A percentile compares a stretch with the other conserved stretches of the same genome.
These are phyloP conservation scores for Pyrus hybrid DNA, from an alignment of 331 rosid species.

Conservation along the genomic window DNA sequence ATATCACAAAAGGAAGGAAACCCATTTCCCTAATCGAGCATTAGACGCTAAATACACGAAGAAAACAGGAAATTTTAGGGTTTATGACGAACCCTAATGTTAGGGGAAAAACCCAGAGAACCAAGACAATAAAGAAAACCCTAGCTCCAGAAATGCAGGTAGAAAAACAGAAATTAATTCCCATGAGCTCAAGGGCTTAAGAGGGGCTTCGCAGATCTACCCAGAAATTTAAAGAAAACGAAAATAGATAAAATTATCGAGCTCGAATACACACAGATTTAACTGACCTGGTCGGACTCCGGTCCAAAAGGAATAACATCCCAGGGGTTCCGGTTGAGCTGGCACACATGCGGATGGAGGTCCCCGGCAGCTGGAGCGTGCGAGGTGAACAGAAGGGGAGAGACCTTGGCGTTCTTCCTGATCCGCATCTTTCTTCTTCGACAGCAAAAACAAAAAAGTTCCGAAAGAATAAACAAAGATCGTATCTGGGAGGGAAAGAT, in stretches of 20 bases:
- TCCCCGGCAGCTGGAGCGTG: slow-evolving; percentile 35
- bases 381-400: slow-evolving; percentile 39
- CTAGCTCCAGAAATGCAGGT: slow-evolving; percentile 20
- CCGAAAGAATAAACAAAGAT: neutral
- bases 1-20: slow-evolving; percentile 21
- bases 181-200: neutral
- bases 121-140: slow-evolving; percentile 22
- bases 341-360: slow-evolving; percentile 59
- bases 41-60: neutral
- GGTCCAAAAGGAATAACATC: slow-evolving; percentile 61
- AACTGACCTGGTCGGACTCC: slow-evolving; percentile 46
- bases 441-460: neutral
- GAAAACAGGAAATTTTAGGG: slow-evolving; percentile 18
- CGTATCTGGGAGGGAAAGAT: no score
- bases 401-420: slow-evolving; percentile 71
- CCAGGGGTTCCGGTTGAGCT: slow-evolving; percentile 87
- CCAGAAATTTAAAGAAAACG: neutral
- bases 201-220: slow-evolving; percentile 37
- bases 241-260: neutral
- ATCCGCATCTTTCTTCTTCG: slow-evolving; percentile 50
- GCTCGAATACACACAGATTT: no score
- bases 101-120: neutral
- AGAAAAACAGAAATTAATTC: neutral
- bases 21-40: slow-evolving; percentile 44
- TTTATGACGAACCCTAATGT: slow-evolving; percentile 35